Percentiles rank a stretch among this genome's conserved stretches.
These are phyloP conservation scores for Lachancea sp. DNA, from an alignment of 805 yeast species.

Conservation along the genomic window DNA sequence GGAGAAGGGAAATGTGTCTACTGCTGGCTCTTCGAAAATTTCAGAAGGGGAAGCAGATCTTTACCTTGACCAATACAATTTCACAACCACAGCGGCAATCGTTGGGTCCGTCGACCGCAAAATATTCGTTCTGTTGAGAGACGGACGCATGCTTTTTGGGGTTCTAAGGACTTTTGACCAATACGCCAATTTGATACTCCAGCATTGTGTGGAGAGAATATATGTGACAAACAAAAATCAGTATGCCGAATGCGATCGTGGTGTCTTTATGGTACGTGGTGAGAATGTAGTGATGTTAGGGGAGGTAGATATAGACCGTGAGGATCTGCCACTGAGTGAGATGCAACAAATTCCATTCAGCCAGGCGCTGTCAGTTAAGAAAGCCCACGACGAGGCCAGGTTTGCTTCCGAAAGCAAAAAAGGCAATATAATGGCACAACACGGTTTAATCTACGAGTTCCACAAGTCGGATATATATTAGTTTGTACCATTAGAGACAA, in stretches of 20 bases:
- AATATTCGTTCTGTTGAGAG: constrained; percentile 79
- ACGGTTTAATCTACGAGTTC: constrained; percentile 54
- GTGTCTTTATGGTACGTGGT: constrained; percentile 86
- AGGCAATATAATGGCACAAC: constrained; percentile 43
- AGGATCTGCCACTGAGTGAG: constrained; percentile 58
- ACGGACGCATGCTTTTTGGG: constrained; percentile 84
- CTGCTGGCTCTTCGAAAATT: constrained; percentile 17
- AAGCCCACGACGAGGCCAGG: constrained; percentile 28
- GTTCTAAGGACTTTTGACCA: constrained; percentile 93
- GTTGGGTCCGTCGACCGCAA: constrained; percentile 79
- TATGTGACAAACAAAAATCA: constrained; percentile 48
- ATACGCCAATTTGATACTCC: constrained; percentile 85
- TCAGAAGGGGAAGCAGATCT: constrained; percentile 46
- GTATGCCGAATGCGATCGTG: constrained; percentile 73
- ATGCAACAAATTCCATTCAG: constrained; percentile 55
- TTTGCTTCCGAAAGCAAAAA: constrained; percentile 40
- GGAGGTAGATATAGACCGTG: constrained; percentile 82
- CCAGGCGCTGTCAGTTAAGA: constrained; percentile 47
- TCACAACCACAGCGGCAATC: constrained; percentile 85
- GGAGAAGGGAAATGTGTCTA: constrained; percentile 1
- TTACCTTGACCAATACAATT: constrained; percentile 72
- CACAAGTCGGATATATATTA: constrained; percentile 50
- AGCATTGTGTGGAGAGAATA: constrained; percentile 83
- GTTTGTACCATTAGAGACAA: constrained; percentile 31
- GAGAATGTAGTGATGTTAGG: constrained; percentile 94